These are phyloP conservation scores for Discostella stelligeroides DNA, from an alignment of 108 stramenopile species.

Conservation along the genomic window DNA sequence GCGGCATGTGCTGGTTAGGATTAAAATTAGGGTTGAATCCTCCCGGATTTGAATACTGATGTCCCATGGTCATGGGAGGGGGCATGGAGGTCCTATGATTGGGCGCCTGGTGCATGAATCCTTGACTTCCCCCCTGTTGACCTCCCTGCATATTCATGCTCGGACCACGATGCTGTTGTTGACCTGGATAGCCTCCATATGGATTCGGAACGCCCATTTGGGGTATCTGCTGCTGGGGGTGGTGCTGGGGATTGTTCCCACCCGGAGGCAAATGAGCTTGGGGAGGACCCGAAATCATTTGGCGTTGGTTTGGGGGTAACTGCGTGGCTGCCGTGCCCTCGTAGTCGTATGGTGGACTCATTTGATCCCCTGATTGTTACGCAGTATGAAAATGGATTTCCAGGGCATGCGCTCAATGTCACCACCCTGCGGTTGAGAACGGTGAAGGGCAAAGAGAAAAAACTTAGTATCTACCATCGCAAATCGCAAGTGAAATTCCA, in stretches of 20 bases:
- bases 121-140: slow-evolving; percentile 5
- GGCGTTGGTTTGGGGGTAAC: slow-evolving; percentile 11
- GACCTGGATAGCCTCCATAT: slow-evolving; percentile 16
- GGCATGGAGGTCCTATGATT: slow-evolving; percentile 14
- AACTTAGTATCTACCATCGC: no score
- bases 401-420: no score
- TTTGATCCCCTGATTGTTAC: neutral
- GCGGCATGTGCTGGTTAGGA: slow-evolving; percentile 45
- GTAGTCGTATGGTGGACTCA: slow-evolving; percentile 12
- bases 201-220: slow-evolving; percentile 29
- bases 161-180: slow-evolving; percentile 38
- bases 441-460: no score
- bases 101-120: slow-evolving; percentile 16
- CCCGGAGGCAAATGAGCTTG: slow-evolving; percentile 12
- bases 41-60: slow-evolving; percentile 19
- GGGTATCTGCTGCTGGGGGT: slow-evolving; percentile 18
- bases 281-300: slow-evolving; percentile 13
- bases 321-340: slow-evolving; percentile 14
- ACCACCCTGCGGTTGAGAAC: no score
- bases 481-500: no score
- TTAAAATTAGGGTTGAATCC: slow-evolving; percentile 33
- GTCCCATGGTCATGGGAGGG: slow-evolving; percentile 33
- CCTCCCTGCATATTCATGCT: slow-evolving; percentile 39
- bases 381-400: no score
- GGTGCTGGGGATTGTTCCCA: slow-evolving; percentile 9